Evolutionary conservation across 2,329 filamentous ascomycete genomes (phyloP).

Genomic region (Neofusicoccum parvum): DNA sequence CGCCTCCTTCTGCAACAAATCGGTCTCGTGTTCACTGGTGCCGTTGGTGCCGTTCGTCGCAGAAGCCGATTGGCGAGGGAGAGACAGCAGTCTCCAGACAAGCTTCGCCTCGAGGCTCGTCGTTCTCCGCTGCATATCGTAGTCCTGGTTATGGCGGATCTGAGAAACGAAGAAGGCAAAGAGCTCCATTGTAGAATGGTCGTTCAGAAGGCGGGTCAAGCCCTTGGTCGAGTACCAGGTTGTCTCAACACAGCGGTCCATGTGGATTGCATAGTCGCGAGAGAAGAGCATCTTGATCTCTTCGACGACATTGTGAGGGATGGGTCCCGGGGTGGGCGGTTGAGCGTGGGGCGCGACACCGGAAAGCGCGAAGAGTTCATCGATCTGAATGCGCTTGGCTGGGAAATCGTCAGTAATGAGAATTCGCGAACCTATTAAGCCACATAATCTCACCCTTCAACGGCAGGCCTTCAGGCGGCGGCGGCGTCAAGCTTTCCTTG

Average conservation of each 20-base stretch:
- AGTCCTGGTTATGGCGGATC: constrained; percentile 17
- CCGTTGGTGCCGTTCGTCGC: constrained; percentile 45
- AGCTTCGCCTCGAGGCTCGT: constrained; percentile 61
- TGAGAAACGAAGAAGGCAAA: constrained; percentile 65
- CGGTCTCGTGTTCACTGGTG: constrained; percentile 49
- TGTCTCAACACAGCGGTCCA: constrained; percentile 79
- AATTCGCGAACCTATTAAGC: too few species aligned
- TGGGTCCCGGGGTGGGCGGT: constrained; percentile 28
- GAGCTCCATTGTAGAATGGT: constrained; percentile 64
- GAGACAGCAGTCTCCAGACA: constrained; percentile 60
- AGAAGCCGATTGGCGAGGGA: constrained; percentile 50
- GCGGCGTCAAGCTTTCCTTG: constrained; percentile 25
- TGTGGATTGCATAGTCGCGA: constrained; percentile 73
- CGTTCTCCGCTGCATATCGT: constrained; percentile 21
- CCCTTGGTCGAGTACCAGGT: constrained; percentile 72
- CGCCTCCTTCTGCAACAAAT: constrained; percentile 65
- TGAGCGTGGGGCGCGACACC: constrained; percentile 57
- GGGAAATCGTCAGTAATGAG: neutral
- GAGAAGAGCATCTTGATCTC: constrained; percentile 73
- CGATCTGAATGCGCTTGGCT: constrained; percentile 58
- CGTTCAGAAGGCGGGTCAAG: constrained; percentile 54
- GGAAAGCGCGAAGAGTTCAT: constrained; percentile 70
- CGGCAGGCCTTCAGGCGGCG: constrained; percentile 27
- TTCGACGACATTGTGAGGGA: constrained; percentile 54
- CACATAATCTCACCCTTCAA: constrained; percentile 33